Evolutionary conservation across 495 filamentous ascomycete species (phyloP).

Genomic region (Neurospora sp.): DNA sequence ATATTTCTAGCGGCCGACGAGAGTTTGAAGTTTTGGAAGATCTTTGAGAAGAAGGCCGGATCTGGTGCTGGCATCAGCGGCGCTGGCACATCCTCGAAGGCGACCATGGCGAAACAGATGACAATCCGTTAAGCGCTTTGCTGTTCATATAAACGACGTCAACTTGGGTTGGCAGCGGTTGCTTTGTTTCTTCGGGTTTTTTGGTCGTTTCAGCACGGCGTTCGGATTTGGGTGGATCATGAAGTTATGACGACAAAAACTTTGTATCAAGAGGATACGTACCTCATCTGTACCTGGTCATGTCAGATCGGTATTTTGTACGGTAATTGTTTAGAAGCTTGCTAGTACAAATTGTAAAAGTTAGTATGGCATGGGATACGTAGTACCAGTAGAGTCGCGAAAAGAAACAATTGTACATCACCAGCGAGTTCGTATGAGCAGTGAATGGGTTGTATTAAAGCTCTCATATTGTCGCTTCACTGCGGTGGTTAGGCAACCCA

Average conservation of each 20-base stretch:
- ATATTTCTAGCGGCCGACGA: slow-evolving; percentile 64
- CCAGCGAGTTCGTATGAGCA: not conserved
- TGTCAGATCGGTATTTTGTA: not conserved
- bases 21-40: slow-evolving; percentile 98
- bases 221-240: slow-evolving; percentile 11
- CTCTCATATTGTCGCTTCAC: not conserved
- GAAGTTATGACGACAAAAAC: not conserved
- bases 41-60: slow-evolving; percentile 95
- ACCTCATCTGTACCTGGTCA: not conserved
- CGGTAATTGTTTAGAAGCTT: not conserved
- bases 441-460: not conserved
- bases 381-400: not conserved
- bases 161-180: slow-evolving; percentile 25
- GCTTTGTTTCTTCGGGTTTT: slow-evolving; percentile 29
- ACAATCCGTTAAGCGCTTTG: slow-evolving; percentile 67
- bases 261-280: not conserved
- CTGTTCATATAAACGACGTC: slow-evolving; percentile 1
- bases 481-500: not conserved
- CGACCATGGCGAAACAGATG: slow-evolving; percentile 85
- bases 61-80: slow-evolving; percentile 49
- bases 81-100: slow-evolving; percentile 41
- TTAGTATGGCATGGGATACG: not conserved
- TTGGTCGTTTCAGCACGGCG: slow-evolving; percentile 35
- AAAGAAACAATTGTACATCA: not conserved
- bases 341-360: not conserved